Evolutionary conservation across 352 stramenopile species (phyloP).

Genomic region (Phytopythium ostracodes): DNA sequence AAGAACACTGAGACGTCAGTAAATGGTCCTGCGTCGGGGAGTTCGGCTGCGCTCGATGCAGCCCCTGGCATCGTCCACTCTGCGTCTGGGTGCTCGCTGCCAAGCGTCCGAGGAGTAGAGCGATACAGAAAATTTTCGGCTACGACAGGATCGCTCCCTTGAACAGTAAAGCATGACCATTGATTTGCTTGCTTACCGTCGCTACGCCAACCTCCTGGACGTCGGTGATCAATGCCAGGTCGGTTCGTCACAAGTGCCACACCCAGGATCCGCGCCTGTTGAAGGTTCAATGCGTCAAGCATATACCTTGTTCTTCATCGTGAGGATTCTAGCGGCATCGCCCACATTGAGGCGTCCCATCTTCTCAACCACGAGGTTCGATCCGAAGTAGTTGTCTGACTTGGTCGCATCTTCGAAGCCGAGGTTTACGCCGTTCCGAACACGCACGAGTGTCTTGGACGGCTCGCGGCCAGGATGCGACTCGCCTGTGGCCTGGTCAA

Average conservation of each 20-base stretch:
- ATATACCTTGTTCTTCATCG: conserved; percentile 52
- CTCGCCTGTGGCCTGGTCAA: conserved; percentile 63
- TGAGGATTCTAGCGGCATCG: conserved; percentile 55
- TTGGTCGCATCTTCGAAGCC: conserved; percentile 52
- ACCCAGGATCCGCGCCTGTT: not conserved
- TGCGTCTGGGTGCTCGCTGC: conserved; percentile 28
- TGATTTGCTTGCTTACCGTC: not conserved
- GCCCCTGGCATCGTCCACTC: not conserved
- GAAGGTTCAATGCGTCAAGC: conserved; percentile 22
- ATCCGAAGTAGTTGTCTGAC: conserved; percentile 71
- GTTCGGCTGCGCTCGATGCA: not conserved
- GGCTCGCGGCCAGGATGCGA: conserved; percentile 42
- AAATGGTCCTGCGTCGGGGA: not conserved
- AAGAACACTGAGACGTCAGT: not conserved
- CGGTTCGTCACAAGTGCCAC: not conserved
- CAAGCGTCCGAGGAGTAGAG: conserved; percentile 47
- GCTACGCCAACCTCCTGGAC: not conserved
- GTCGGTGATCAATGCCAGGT: not conserved
- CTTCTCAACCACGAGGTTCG: conserved; percentile 60
- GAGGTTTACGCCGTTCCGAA: conserved; percentile 57
- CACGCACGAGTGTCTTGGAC: conserved; percentile 38
- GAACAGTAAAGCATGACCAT: conserved; percentile 1
- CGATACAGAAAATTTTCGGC: conserved; percentile 40
- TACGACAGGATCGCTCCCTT: conserved; percentile 3
- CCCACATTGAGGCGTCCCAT: conserved; percentile 34